phyloP scores from a whole-genome alignment of 495 filamentous ascomycete genomes.

The Cercophora scortea region DNA sequence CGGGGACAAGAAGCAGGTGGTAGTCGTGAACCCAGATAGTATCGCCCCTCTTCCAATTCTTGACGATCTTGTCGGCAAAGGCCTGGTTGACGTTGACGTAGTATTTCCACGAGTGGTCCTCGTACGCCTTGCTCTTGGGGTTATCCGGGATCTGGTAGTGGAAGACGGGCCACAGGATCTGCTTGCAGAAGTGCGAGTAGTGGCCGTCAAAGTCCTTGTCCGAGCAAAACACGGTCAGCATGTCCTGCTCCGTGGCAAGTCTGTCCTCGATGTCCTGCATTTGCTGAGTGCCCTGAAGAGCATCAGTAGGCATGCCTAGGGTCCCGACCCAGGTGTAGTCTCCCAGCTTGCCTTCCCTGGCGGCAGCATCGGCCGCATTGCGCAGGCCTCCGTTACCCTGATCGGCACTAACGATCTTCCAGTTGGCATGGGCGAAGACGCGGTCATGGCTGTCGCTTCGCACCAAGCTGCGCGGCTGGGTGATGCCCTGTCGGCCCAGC shows the following conservation, averaged over 20 bases:
- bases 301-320: constrained; percentile 84
- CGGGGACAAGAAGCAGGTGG: constrained; percentile 83
- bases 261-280: constrained; percentile 72
- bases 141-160: constrained; percentile 96
- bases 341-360: constrained; percentile 51
- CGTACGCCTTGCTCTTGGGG: constrained; percentile 94
- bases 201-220: constrained; percentile 89
- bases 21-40: constrained; percentile 94
- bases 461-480: constrained; percentile 32
- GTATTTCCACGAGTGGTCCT: constrained; percentile 92
- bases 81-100: constrained; percentile 85
- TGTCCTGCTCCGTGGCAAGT: constrained; percentile 70
- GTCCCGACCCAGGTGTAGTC: constrained; percentile 85
- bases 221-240: constrained; percentile 70
- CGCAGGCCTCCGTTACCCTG: constrained; percentile 86
- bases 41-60: constrained; percentile 86
- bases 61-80: constrained; percentile 80
- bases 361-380: constrained; percentile 75
- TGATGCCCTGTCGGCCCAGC: constrained; percentile 38
- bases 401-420: constrained; percentile 76
- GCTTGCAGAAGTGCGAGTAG: constrained; percentile 89
- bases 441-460: constrained; percentile 54
- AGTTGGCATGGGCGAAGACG: constrained; percentile 58
- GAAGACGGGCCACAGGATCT: constrained; percentile 84
- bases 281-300: constrained; percentile 56